Percentiles rank a stretch among this genome's conserved stretches.
Evolutionary conservation across 2,329 filamentous ascomycete genomes (phyloP).

Genomic region (Clarireedia hainanense): DNA sequence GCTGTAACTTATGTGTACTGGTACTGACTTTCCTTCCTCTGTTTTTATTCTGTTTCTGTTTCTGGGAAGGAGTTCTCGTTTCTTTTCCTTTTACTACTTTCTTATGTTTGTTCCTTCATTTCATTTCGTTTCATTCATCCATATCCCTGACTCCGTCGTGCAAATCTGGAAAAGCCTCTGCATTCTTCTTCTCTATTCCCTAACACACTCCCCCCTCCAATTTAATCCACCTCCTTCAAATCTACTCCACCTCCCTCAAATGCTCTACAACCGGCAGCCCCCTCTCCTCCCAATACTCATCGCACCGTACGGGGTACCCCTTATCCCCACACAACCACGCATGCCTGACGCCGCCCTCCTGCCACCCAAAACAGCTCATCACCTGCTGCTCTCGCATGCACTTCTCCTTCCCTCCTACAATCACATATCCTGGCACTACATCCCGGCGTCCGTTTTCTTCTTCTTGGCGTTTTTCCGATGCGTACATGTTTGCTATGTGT

Average conservation of each 20-base stretch:
- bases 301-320: background rate
- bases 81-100: no score
- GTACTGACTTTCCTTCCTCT: no score
- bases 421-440: background rate
- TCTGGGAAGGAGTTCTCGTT: no score
- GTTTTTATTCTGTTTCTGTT: no score
- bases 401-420: background rate
- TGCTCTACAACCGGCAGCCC: background rate
- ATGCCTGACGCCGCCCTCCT: background rate
- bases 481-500: background rate
- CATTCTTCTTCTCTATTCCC: no score
- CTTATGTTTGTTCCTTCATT: no score
- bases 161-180: no score
- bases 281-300: background rate
- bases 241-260: background rate
- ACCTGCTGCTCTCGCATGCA: slow-evolving; percentile 4
- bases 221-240: background rate
- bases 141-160: no score
- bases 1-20: no score
- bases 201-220: no score
- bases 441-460: background rate
- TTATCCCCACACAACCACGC: slow-evolving; percentile 4
- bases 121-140: no score
- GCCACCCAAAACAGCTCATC: slow-evolving; percentile 5
- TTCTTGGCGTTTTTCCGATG: background rate